phyloP scores from a whole-genome alignment of 2,329 filamentous ascomycete genomes.

The Curvularia spicifera region DNA sequence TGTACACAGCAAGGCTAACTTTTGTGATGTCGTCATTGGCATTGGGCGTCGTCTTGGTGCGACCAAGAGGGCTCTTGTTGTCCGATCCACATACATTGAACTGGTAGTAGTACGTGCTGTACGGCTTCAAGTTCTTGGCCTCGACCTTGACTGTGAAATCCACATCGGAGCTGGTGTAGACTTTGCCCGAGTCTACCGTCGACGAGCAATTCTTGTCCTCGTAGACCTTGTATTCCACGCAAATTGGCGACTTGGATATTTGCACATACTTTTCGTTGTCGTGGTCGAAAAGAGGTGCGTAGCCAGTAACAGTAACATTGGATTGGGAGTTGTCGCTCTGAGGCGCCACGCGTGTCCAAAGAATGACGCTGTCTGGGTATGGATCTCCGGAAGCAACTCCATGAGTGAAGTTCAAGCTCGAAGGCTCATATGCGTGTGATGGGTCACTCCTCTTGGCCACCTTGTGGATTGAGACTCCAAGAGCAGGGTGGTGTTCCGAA shows the following conservation, averaged over 20 bases:
- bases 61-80: conserved; percentile 66
- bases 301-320: conserved; percentile 63
- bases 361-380: conserved; percentile 49
- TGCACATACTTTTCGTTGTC: conserved; percentile 60
- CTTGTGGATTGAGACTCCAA: conserved; percentile 69
- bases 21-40: conserved; percentile 62
- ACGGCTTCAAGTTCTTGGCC: conserved; percentile 66
- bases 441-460: conserved; percentile 61
- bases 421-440: conserved; percentile 27
- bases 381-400: conserved; percentile 59
- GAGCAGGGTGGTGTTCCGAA: conserved; percentile 66
- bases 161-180: conserved; percentile 74
- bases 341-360: conserved; percentile 48
- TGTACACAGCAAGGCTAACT: conserved; percentile 71
- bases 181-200: conserved; percentile 63
- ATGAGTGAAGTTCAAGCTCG: conserved; percentile 43
- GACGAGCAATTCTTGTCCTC: conserved; percentile 54
- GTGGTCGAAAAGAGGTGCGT: conserved; percentile 60
- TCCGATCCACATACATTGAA: conserved; percentile 71
- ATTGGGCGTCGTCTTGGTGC: conserved; percentile 72
- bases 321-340: conserved; percentile 50
- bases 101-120: conserved; percentile 72
- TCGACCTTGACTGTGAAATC: conserved; percentile 74
- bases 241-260: conserved; percentile 67
- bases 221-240: conserved; percentile 69